Conservation (phyloP, 2,329 filamentous ascomycete species). For the Alternaria sp. region DNA sequence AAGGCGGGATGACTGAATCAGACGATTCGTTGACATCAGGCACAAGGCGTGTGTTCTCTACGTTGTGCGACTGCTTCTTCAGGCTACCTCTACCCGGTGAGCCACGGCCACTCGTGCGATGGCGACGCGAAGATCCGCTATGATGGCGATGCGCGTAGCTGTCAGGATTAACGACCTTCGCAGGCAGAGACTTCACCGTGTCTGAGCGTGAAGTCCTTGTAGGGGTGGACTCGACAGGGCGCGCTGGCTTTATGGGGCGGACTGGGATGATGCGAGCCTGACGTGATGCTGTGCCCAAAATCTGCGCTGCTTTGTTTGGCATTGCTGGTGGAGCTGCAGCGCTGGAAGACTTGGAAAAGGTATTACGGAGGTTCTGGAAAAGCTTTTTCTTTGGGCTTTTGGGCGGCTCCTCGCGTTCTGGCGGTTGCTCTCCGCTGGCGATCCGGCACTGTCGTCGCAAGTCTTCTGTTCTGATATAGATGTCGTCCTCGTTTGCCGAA, state of each 20-base stretch:
- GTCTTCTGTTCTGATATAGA: constrained; percentile 29
- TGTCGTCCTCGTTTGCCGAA: constrained; percentile 10
- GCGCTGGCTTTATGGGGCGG: constrained; percentile 24
- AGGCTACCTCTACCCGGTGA: constrained; percentile 14
- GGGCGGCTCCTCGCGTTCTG: constrained; percentile 13
- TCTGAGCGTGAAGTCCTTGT: constrained; percentile 28
- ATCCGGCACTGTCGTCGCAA: constrained; percentile 26
- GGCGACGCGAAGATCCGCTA: background rate
- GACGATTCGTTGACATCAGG: constrained; percentile 2
- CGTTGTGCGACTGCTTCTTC: constrained; percentile 4
- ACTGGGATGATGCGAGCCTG: constrained; percentile 17
- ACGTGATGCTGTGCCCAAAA: constrained; percentile 40
- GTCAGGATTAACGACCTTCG: constrained; percentile 21
- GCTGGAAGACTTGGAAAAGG: constrained; percentile 26
- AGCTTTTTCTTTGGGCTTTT: constrained; percentile 52
- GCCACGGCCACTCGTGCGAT: constrained; percentile 4
- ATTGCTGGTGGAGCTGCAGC: constrained; percentile 16
- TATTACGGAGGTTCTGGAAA: constrained; percentile 42
- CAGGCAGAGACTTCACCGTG: constrained; percentile 34
- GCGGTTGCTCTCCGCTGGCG: constrained; percentile 16
- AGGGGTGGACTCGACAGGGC: constrained; percentile 10
- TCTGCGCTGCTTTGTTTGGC: constrained; percentile 37
- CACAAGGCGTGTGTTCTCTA: constrained; percentile 3
- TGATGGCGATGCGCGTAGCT: constrained; percentile 13
- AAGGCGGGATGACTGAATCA: constrained; percentile 41